Conservation (phyloP, 2,329 filamentous ascomycete genomes). For the Aspergillus sp. region DNA sequence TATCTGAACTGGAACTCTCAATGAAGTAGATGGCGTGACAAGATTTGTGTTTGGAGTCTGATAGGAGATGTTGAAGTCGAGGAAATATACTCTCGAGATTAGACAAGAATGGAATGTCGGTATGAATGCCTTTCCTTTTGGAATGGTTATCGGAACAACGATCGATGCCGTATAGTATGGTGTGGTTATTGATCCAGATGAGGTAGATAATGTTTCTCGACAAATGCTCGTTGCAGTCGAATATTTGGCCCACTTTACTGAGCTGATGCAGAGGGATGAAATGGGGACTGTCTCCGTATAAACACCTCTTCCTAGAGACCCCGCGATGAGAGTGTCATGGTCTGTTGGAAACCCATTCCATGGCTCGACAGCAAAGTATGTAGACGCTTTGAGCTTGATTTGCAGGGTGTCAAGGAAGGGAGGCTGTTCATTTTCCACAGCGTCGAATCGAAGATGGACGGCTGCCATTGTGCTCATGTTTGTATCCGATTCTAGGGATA, state of each 20-base stretch:
- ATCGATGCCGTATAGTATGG: constrained; percentile 61
- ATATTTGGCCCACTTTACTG: constrained; percentile 54
- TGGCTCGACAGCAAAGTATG: constrained; percentile 52
- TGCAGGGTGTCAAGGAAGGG: constrained; percentile 50
- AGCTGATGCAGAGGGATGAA: constrained; percentile 52
- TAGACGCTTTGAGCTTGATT: constrained; percentile 53
- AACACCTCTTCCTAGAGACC: constrained; percentile 43
- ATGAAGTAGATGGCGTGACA: too few relatives aligned
- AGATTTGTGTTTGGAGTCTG: constrained; percentile 40
- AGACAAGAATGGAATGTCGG: constrained; percentile 69
- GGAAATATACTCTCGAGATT: constrained; percentile 57
- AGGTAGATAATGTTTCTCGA: constrained; percentile 23
- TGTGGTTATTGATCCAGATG: constrained; percentile 3
- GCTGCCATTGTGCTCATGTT: constrained; percentile 52
- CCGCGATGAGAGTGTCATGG: constrained; percentile 33
- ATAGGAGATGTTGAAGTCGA: constrained; percentile 56
- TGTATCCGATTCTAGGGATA: constrained; percentile 12
- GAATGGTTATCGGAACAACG: constrained; percentile 59
- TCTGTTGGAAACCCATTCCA: constrained; percentile 47
- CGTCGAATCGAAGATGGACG: constrained; percentile 58
- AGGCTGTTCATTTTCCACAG: constrained; percentile 46
- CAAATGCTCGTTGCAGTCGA: constrained; percentile 6
- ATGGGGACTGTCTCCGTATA: constrained; percentile 51
- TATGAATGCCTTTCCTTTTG: constrained; percentile 55
- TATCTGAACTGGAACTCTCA: too few relatives aligned